Conservation (phyloP, 2,329 filamentous ascomycete genomes). For the Paraphaeosphaeria minitans region DNA sequence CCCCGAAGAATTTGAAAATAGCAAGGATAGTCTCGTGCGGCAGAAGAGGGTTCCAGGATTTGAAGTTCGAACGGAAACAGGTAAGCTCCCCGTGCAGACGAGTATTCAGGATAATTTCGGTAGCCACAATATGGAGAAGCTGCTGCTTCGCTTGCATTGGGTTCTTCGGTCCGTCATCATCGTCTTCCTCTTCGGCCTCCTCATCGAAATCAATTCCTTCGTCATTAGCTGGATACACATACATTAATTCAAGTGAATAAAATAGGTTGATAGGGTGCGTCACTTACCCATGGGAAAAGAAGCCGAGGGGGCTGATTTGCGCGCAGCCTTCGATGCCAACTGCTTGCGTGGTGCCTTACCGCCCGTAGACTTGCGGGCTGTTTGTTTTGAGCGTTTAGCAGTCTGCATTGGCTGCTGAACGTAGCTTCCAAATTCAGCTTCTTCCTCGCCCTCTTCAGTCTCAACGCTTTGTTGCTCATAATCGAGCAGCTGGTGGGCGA, state of each 20-base stretch:
- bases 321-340: conserved; percentile 1
- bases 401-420: neutral
- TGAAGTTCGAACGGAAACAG: conserved; percentile 39
- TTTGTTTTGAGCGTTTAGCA: conserved; percentile 12
- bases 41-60: conserved; percentile 43
- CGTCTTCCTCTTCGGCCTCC: neutral
- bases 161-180: conserved; percentile 23
- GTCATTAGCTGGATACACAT: neutral
- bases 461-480: conserved; percentile 28
- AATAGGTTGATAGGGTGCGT: too few relatives aligned
- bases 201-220: too few relatives aligned
- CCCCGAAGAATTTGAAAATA: conserved; percentile 53
- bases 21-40: conserved; percentile 53
- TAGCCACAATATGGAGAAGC: conserved; percentile 37
- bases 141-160: conserved; percentile 39
- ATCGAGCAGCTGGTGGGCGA: conserved; percentile 34
- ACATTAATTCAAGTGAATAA: neutral
- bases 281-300: neutral
- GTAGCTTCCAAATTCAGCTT: conserved; percentile 29
- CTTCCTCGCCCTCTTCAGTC: conserved; percentile 37
- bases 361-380: conserved; percentile 5
- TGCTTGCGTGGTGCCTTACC: neutral
- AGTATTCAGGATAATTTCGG: conserved; percentile 40
- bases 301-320: neutral
- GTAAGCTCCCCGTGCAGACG: conserved; percentile 35